Base-by-base conservation (phyloP, 495 filamentous ascomycete genomes). In the Hypoxylon fuscum region DNA sequence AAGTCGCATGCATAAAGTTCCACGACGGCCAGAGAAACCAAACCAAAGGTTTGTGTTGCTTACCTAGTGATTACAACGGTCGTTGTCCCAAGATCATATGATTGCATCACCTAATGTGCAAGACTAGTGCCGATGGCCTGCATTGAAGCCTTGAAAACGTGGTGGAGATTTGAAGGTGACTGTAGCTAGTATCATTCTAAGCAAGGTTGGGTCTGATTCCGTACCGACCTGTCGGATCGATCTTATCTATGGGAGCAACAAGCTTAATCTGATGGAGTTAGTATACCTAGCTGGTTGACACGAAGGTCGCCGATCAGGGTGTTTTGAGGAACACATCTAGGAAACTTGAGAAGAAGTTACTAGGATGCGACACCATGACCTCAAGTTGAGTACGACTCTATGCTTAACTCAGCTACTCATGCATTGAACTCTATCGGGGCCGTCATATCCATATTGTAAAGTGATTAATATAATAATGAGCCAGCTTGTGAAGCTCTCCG, bases 1-100 rank as follows among this genome's bases (percentile, higher is more conserved):
- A 47, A 44, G 31, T 11, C 15, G 35, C 38, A 57, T 49, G 42
- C 46, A 47, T 40, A 15, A 21, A 48, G 57, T 46, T 47, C 41
- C 41, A 61, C 62, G 6, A 41, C 40, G 20, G 41, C 22, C n/a
- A 38, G 35, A 41, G 46, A 18, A 31, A 18, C 38, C 14, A 18
- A 31, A 18, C 38, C 14, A 9, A 45, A 21, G 18, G 40, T 9
- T 18, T 55, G 29, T 15, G 20, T 35, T 37, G 38, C 12, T 14
- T 52, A 27, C 31, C 18, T n/a, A 43, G 3, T 25, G 4, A 21
- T 25, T 25, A 12, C 22, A 48, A 56, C n/a, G 27, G n/a, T 17
- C 40, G 21, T 35, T 37, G 40, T 22, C 17, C 9, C 27, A 34
- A 25, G 41, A 46, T 27, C 47, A 53, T 40, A 23, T 32, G 41